Base-by-base conservation (phyloP, 345 rosid species). In the Euphorbia pulcherrima region DNA sequence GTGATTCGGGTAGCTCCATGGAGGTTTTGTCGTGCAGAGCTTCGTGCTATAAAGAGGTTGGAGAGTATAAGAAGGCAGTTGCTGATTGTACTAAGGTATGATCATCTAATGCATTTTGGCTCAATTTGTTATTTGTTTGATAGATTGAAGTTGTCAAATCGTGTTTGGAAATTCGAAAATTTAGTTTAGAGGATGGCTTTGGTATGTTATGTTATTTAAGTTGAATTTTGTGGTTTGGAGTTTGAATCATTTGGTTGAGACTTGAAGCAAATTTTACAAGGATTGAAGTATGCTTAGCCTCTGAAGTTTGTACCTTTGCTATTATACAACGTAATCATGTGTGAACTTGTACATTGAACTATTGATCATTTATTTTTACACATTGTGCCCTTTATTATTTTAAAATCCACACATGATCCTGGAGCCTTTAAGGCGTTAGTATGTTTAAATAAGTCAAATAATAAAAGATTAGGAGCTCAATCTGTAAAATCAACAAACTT, bases 1-100 rank as follows among this genome's bases (percentile, higher is more conserved):
- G 88, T 17, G 95, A 88, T 70, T 60, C 69, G 48, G 77, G 82
- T 66, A 82, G 84, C 8, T 66, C 82, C 52, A 65, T 27, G 0
- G 97, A 94, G 52, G 97, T 87, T 69, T 84, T 89, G 72, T 81
- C 97, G 1, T 72, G 81, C 79, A 87, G 99, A 70, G 99, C 99
- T 72, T 94, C 99, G 1, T 94, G 99, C 70, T 94, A 91, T 82
- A 94, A 91, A 81, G 99, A 94, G 83, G 99, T 91, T 63, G 99
- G 99, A 56, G 99, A 94, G 78, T 89, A 94, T 78, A 94, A 94
- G 83, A 91, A 94, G 83, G 99, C 99, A 33, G 99, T 94, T 35
- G 87, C 92, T 24, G 99, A 91, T 76, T 94, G 97, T 75, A 79
- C 97, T 21, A 85, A 85, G 99, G 97, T 90, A 87, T 69, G 33